Conservation (phyloP, 805 yeast species). For the Saccharomyces jurei region DNA sequence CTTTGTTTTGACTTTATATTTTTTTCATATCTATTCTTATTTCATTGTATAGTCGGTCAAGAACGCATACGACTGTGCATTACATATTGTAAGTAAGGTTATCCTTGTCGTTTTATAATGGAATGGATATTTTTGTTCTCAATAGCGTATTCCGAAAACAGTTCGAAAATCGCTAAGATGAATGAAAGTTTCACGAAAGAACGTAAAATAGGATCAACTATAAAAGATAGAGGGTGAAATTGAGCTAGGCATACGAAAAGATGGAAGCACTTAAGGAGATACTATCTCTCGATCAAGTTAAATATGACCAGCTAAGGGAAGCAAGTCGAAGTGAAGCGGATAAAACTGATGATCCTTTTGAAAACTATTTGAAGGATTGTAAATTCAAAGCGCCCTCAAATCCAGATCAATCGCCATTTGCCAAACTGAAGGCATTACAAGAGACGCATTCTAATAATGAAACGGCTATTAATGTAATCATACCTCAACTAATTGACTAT, state of each 20-base stretch:
- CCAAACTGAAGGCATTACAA: conserved; percentile 12
- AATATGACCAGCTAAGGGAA: background rate
- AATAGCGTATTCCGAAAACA: background rate
- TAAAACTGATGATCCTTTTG: background rate
- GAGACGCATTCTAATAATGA: conserved; percentile 13
- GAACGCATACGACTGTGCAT: background rate
- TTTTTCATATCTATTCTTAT: background rate
- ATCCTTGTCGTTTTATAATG: background rate
- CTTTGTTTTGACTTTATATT: background rate
- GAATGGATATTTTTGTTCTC: background rate
- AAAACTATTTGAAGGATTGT: background rate
- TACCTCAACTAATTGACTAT: conserved; percentile 45
- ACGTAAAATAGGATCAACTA: background rate
- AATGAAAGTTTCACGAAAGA: background rate
- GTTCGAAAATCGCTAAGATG: background rate
- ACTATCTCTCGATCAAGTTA: background rate
- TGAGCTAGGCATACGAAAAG: background rate
- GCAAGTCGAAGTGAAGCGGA: background rate
- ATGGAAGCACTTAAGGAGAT: background rate
- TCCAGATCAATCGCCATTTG: background rate
- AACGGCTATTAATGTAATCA: conserved; percentile 19
- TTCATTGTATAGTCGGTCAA: background rate
- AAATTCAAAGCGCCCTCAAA: background rate
- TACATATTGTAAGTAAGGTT: background rate
- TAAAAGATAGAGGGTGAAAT: background rate